Percentiles rank a stretch among this genome's conserved stretches.
phyloP scores from a whole-genome alignment of 495 filamentous ascomycete genomes.

The Daldinia decipiens region DNA sequence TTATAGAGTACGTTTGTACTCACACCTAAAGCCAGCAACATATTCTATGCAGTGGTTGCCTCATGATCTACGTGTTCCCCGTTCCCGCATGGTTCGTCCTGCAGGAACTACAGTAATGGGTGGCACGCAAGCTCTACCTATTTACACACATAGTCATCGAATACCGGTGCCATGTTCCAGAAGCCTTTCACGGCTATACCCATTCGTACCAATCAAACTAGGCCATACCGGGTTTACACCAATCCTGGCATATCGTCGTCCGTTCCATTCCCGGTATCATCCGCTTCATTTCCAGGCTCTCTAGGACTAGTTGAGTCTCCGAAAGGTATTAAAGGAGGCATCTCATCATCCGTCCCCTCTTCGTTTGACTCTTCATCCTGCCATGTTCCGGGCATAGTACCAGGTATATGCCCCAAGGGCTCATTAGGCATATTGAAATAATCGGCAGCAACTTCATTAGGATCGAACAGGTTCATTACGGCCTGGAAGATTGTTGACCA shows the following conservation, averaged over 20 bases:
- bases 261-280: background rate
- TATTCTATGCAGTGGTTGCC: slow-evolving; percentile 17
- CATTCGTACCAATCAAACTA: background rate
- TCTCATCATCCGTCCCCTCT: slow-evolving; percentile 17
- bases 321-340: slow-evolving; percentile 30
- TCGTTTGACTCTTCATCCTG: slow-evolving; percentile 21
- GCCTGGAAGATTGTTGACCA: slow-evolving; percentile 19
- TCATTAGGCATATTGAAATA: background rate
- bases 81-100: slow-evolving; percentile 16
- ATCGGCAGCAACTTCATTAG: background rate
- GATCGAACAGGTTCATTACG: slow-evolving; percentile 32
- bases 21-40: background rate
- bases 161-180: background rate
- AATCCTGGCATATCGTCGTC: slow-evolving; percentile 38
- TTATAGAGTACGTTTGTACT: too few species aligned
- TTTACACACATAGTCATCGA: background rate
- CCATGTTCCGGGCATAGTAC: slow-evolving; percentile 29
- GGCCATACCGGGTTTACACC: background rate
- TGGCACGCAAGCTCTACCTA: background rate
- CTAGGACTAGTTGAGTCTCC: background rate
- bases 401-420: slow-evolving; percentile 8
- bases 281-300: background rate
- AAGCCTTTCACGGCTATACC: background rate
- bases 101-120: slow-evolving; percentile 20
- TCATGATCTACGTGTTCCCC: slow-evolving; percentile 33